These are phyloP conservation scores for Solanum corneliomulleri DNA, from an alignment of 257 asterid genomes.

Conservation along the genomic window DNA sequence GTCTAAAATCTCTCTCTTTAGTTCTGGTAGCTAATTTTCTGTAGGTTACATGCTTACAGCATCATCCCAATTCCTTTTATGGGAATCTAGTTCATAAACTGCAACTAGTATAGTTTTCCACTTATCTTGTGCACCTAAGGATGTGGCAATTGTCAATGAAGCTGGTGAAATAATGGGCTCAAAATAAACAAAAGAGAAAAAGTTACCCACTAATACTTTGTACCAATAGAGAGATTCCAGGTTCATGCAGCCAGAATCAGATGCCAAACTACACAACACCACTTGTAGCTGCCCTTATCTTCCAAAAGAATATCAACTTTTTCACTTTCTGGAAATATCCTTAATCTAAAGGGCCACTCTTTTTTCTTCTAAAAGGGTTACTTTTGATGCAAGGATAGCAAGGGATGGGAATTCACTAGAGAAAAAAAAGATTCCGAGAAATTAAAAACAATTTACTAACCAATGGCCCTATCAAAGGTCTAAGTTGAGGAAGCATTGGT, in stretches of 20 bases:
- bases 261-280: conserved; percentile 27
- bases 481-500: neutral
- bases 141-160: neutral
- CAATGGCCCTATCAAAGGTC: neutral
- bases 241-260: conserved; percentile 32
- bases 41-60: neutral
- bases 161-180: neutral
- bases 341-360: neutral
- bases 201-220: neutral
- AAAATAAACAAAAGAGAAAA: neutral
- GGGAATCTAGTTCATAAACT: neutral
- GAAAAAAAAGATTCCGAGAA: neutral
- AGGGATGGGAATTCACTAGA: neutral
- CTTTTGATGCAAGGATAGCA: neutral
- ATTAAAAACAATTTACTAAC: neutral
- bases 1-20: neutral
- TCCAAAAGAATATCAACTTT: neutral
- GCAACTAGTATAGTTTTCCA: neutral
- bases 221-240: neutral
- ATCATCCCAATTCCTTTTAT: neutral
- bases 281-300: conserved; percentile 4
- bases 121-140: neutral
- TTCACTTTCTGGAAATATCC: neutral
- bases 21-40: neutral
- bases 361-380: neutral